Evolutionary conservation across 2,329 filamentous ascomycete species (phyloP), one percentile per base, ranked within the genome.

Genomic region (Tolypocladium guangdongense): DNA sequence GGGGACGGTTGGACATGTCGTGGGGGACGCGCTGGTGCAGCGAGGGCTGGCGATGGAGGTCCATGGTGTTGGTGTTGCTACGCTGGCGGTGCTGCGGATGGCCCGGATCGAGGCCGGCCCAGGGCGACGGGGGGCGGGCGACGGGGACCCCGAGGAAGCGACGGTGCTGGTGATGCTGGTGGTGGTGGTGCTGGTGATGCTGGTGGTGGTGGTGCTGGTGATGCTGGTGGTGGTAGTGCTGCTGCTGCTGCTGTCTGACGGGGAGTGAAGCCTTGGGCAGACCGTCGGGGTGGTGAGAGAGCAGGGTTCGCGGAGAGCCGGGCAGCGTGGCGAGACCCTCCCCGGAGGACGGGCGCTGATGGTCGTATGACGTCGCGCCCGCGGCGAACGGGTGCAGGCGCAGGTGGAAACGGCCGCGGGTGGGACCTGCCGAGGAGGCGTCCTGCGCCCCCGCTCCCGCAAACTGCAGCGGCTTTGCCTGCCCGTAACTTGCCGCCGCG

Each of bases 1-100:
- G 77, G 1, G 87, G 87, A 41, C 83, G 73, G 59, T 82, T 77
- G 52, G 79, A 81, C 68, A 78, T 77, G 63, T 87, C 84, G 58
- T 83, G 83, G 1, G 83, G 80, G 59, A 74, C 86, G 54, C 83
- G 76, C 66, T 62, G 57, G 8, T 16, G 51, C 18, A 63, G 51
- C n/a, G 63, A 62, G 4, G 51, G 47, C 6, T 57, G 55, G 33
- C 59, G 54, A 12, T 55, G 56, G 24, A 52, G 56, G 14, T 52
- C n/a, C n/a, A n/a, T 55, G 39, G 59, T 50, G 51, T 60, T 63
- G 52, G 22, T 8, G 35, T 11, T 35, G 37, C 16, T 35, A 18
- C 38, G 33, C 18, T 24, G 22, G 41, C 36, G 49, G 32, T 54
- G 22, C 7, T n/a, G 41, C 39, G 16, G 49, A 49, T 48, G 16